Percentiles rank a stretch among this genome's conserved stretches.
Evolutionary conservation across 1,139 yeast species (phyloP).

Genomic region (Hanseniaspora sp.): DNA sequence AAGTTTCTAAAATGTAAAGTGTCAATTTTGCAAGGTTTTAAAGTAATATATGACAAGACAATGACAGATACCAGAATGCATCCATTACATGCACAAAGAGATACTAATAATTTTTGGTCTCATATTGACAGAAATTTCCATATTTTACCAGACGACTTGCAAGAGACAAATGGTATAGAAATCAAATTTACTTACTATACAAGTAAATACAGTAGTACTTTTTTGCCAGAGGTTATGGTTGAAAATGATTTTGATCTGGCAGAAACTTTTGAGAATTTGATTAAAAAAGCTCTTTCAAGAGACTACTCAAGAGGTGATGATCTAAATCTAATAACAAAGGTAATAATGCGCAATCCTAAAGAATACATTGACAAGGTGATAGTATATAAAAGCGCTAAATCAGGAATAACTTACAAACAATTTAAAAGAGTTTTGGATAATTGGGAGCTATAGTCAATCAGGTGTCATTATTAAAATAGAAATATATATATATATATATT

Average conservation of each 20-base stretch:
- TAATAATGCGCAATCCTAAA: slow-evolving; percentile 22
- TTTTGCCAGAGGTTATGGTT: slow-evolving; percentile 79
- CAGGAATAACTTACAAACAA: background rate
- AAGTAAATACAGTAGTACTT: slow-evolving; percentile 54
- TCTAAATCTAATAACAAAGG: slow-evolving; percentile 18
- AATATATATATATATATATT: too few relatives aligned
- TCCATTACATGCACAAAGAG: slow-evolving; percentile 14
- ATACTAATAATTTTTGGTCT: slow-evolving; percentile 51
- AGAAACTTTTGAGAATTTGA: slow-evolving; percentile 59
- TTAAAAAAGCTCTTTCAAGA: slow-evolving; percentile 47
- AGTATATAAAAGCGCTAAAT: slow-evolving; percentile 20
- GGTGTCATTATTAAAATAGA: too few relatives aligned
- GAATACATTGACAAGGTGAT: slow-evolving; percentile 26
- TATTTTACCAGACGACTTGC: slow-evolving; percentile 15
- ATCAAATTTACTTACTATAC: slow-evolving; percentile 38
- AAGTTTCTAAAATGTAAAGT: slow-evolving; percentile 35
- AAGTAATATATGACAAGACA: slow-evolving; percentile 22
- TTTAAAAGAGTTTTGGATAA: slow-evolving; percentile 14
- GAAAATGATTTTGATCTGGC: slow-evolving; percentile 76
- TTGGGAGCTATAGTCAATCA: background rate
- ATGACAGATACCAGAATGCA: slow-evolving; percentile 11
- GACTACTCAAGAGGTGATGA: slow-evolving; percentile 19
- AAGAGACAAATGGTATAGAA: slow-evolving; percentile 75
- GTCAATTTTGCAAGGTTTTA: slow-evolving; percentile 25
- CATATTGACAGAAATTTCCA: slow-evolving; percentile 8